phyloP scores from a whole-genome alignment of 2,329 filamentous ascomycete species.

The Leptodontidium sp. region DNA sequence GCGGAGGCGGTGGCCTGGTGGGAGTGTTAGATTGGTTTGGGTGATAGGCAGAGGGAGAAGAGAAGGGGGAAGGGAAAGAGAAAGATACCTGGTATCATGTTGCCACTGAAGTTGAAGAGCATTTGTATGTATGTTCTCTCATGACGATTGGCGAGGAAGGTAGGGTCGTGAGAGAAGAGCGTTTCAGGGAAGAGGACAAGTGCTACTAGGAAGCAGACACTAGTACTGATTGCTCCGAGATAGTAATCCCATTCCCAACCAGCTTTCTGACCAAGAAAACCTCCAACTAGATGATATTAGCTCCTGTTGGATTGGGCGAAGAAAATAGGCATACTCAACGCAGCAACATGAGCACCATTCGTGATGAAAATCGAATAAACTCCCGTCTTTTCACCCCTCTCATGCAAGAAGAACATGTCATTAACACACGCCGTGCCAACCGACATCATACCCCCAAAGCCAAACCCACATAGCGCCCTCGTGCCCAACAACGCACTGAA shows the following conservation, averaged over 20 bases:
- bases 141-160: conserved; percentile 36
- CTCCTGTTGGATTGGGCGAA: not conserved
- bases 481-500: conserved; percentile 42
- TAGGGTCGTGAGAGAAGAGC: conserved; percentile 43
- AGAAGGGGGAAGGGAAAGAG: not conserved
- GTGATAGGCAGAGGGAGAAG: not conserved
- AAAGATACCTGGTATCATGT: conserved; percentile 37
- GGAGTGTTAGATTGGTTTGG: not conserved
- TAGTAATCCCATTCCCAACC: conserved; percentile 47
- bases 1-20: conserved; percentile 36
- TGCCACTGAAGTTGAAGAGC: conserved; percentile 40
- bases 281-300: conserved; percentile 38
- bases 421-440: conserved; percentile 44
- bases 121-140: conserved; percentile 41
- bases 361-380: conserved; percentile 45
- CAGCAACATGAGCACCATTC: conserved; percentile 45
- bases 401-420: conserved; percentile 46
- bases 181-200: conserved; percentile 46
- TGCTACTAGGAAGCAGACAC: conserved; percentile 39
- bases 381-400: conserved; percentile 44
- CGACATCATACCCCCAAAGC: conserved; percentile 45
- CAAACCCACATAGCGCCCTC: conserved; percentile 41
- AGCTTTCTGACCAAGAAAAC: conserved; percentile 40
- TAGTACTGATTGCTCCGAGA: conserved; percentile 41
- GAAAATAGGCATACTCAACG: conserved; percentile 37